Base-by-base conservation (phyloP, 1,139 yeast genomes). In the Pichia sp. region DNA sequence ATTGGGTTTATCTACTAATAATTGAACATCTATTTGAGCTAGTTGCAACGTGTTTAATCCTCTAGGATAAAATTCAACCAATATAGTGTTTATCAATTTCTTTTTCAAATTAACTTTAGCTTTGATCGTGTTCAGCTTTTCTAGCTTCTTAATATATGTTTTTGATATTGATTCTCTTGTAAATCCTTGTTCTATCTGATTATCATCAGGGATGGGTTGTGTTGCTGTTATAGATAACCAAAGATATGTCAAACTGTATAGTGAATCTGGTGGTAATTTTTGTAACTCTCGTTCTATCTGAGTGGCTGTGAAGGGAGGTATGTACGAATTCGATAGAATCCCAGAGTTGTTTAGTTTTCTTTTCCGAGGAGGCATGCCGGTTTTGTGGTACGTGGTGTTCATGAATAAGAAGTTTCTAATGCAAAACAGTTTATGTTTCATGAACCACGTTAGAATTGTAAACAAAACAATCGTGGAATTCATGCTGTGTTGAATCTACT, bases 1-100 rank as follows among this genome's bases (percentile, higher is more conserved):
- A 37, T 68, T 66, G 0, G 87, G 83, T 42, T 75, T 72, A 55
- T 82, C 84, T 4, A 84, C 76, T 35, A 85, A 68, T 39, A 75
- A 60, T 55, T 81, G 85, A 49, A 85, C 77, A 57, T 87, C 95
- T 9, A 85, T 67, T 54, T 85, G 91, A 0, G 95, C 85, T 40
- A 82, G 62, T 59, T 87, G 96, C 18, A 80, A 70, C 6, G 85
- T 64, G 56, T 83, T 85, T 42, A 86, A 64, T 0, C 95, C 95
- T 4, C 67, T 58, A 1, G 77, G 70, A 81, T 90, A 86, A 58
- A 71, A 79, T 31, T 80, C 80, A 34, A 68, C 70, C 9, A 83
- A 53, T 14, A 84, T 67, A 41, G 67, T 66, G 50, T 81, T 83
- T 3, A 81, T 67, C 12, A 82, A 58, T 47, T 67, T 69, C 38